Base-by-base conservation (phyloP, 202 grass and related monocot species). In the Musa balbisiana region DNA sequence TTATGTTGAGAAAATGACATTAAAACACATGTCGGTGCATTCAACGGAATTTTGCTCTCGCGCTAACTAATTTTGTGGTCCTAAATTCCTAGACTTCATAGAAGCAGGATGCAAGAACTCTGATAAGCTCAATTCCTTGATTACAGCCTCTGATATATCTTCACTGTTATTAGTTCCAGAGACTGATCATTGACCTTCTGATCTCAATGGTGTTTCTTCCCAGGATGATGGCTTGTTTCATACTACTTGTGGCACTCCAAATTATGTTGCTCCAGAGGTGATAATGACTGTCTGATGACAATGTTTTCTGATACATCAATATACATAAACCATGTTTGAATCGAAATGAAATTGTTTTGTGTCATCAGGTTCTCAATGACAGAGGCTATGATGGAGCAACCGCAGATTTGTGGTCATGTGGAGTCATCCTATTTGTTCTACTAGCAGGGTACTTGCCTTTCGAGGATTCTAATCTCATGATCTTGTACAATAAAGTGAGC, bases 371-470 rank as follows among this genome's bases (percentile, higher is more conserved):
- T 62, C 87, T 93, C 50, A 82, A 93, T 62, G 91, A 93, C 78
- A 85, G 83, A 87, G 91, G 91, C 25, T 93, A 93, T 80, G 87
- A 93, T 51, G 91, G 91, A 55, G 83, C 87, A 73, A 93, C 89
- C 74, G 91, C 91, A 73, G 91, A 93, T 82, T 80, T 93, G 71
- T 93, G 91, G 91, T 93, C 91, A 51, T 93, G 91, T 84, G 91
- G 91, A 70, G 87, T 93, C 80, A 90, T 93, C 74, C 83, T 93
- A 73, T 93, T 93, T 62, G 91, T 93, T 82, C 79, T 90, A 81
- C 85, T 93, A 78, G 91, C 91, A 84, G 91, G 91, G 83, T 93
- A 93, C 80, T 87, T 93, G 83, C 91, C 91, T 76, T 92, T 93
- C 80, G 91, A 93, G 81, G 91, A 90, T 80, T 78, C 83, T 82